phyloP scores from a whole-genome alignment of 192 early-diverging fungal species.

The Coemansia sp. region DNA sequence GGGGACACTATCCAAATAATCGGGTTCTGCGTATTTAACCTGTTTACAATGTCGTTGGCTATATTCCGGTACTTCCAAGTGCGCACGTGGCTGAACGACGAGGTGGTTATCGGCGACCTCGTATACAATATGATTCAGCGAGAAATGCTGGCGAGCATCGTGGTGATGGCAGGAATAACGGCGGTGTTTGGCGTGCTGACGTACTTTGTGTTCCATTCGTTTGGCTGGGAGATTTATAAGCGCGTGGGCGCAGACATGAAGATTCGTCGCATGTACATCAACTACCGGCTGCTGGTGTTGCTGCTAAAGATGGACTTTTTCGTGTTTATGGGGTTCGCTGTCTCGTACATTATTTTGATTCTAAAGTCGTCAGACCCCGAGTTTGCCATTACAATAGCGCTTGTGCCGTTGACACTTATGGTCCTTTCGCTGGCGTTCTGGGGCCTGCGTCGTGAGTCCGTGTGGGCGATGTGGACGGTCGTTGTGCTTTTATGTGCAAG shows the following conservation, averaged over 20 bases:
- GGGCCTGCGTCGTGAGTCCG: conserved; percentile 45
- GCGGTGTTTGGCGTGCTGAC: conserved; percentile 37
- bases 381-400: conserved; percentile 48
- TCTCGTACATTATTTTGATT: conserved; percentile 62
- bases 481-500: conserved; percentile 41
- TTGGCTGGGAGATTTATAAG: conserved; percentile 59
- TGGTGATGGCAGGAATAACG: conserved; percentile 31
- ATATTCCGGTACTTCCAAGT: conserved; percentile 53
- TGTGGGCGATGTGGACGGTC: conserved; percentile 39
- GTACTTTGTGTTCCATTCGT: conserved; percentile 52
- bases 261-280: conserved; percentile 55
- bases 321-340: conserved; percentile 50
- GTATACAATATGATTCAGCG: conserved; percentile 22
- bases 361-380: conserved; percentile 50
- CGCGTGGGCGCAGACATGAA: conserved; percentile 56
- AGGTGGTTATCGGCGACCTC: conserved; percentile 9
- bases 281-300: conserved; percentile 51
- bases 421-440: conserved; percentile 51
- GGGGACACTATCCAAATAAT: conserved; percentile 53
- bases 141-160: conserved; percentile 39
- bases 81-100: conserved; percentile 25
- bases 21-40: conserved; percentile 47
- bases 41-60: conserved; percentile 48
- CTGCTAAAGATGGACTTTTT: conserved; percentile 55
- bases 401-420: conserved; percentile 44